These are phyloP conservation scores for Pseudozyma flocculosa DNA, from an alignment of 1,284 basidiomycete species.

Conservation along the genomic window DNA sequence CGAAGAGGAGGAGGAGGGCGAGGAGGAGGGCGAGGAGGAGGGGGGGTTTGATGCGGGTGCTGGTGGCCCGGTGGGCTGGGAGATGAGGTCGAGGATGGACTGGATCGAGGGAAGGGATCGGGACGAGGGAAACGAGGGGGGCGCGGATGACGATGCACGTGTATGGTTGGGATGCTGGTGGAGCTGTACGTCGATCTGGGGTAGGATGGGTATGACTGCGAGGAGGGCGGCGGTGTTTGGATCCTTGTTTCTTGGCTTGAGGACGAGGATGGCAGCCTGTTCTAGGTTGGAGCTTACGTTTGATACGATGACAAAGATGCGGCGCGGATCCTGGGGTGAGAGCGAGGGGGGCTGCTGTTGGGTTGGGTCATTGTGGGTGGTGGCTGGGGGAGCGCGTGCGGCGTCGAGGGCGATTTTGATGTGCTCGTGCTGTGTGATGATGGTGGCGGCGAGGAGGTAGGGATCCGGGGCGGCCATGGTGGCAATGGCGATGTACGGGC, in stretches of 20 bases:
- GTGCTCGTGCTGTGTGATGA: conserved; percentile 30
- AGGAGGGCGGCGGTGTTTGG: conserved; percentile 16
- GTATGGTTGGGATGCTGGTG: conserved; percentile 5
- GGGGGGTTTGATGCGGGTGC: conserved; percentile 9
- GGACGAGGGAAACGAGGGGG: conserved; percentile 14
- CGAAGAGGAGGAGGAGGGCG: background rate
- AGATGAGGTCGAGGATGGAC: conserved; percentile 15
- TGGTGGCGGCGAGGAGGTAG: conserved; percentile 28
- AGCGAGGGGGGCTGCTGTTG: background rate
- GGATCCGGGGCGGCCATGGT: conserved; percentile 17
- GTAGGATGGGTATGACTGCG: conserved; percentile 23
- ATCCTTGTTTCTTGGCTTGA: conserved; percentile 25
- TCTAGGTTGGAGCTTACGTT: conserved; percentile 24
- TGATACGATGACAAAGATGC: conserved; percentile 37
- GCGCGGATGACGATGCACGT: background rate
- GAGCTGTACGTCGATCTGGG: conserved; percentile 22
- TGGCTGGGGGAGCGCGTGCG: conserved; percentile 3
- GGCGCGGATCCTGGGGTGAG: conserved; percentile 8
- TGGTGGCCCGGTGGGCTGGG: too few relatives aligned
- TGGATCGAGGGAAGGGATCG: conserved; percentile 17
- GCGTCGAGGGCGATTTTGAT: conserved; percentile 36
- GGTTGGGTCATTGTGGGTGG: background rate
- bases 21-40: too few relatives aligned
- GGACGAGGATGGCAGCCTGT: conserved; percentile 25
- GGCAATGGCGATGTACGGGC: too few relatives aligned